These are phyloP conservation scores for Candida sp. DNA, from an alignment of 1,139 yeast genomes.

Conservation along the genomic window DNA sequence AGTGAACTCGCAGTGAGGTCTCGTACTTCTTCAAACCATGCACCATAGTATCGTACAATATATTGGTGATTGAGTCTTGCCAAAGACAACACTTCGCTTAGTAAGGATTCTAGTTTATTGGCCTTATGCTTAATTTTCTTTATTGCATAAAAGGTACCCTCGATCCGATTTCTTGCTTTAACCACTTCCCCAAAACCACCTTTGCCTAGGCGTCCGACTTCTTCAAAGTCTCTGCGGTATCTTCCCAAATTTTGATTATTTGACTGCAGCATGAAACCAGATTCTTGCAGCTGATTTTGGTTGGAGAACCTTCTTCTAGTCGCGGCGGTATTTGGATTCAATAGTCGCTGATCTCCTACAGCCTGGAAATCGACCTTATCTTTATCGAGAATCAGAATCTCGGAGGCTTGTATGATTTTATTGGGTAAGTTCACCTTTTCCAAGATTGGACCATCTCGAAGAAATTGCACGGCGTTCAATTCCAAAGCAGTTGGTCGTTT, in stretches of 20 bases:
- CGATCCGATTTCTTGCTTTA: conserved; percentile 87
- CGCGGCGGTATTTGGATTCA: background rate
- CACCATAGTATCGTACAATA: conserved; percentile 93
- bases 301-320: conserved; percentile 16
- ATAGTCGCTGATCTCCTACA: conserved; percentile 2
- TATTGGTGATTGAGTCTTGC: conserved; percentile 93
- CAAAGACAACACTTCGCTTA: conserved; percentile 87
- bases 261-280: conserved; percentile 2
- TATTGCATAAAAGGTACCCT: conserved; percentile 92
- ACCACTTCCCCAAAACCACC: conserved; percentile 99
- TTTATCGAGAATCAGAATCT: background rate
- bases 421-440: conserved; percentile 3
- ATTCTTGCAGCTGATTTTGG: conserved; percentile 10
- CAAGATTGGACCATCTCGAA: conserved; percentile 61
- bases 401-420: background rate
- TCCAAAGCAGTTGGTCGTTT: conserved; percentile 83
- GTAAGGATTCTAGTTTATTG: conserved; percentile 71
- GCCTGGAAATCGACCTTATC: background rate
- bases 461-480: conserved; percentile 74
- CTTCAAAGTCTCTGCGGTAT: conserved; percentile 77
- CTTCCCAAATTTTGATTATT: conserved; percentile 20
- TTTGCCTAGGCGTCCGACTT: conserved; percentile 84
- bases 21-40: conserved; percentile 84
- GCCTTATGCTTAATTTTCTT: conserved; percentile 86
- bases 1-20: conserved; percentile 9